Base-by-base conservation (phyloP, 345 rosid genomes). In the Linum usitatissimum region DNA sequence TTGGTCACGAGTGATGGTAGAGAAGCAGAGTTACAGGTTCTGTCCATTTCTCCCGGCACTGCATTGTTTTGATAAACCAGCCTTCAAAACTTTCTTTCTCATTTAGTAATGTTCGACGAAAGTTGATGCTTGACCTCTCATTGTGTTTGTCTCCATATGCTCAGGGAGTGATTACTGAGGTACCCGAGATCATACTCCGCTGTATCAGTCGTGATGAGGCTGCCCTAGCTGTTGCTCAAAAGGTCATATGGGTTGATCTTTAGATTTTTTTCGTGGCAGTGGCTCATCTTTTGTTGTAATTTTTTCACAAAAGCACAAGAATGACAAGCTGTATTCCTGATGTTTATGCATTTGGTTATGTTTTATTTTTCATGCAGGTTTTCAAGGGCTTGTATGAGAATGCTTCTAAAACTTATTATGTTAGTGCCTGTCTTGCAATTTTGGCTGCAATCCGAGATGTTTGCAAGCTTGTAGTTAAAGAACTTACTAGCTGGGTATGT, bases 401-500 rank as follows among this genome's bases (percentile, higher is more conserved):
- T 73, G 81, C 90, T 53, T 83, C 91, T 36, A 87, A 86, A 75
- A 82, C 59, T 60, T 85, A 82, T 67, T 92, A 81, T 67, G 83
- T 86, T 62, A 81, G 73, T 76, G 80, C 91, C 55, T 84, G 88
- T 78, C 86, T 93, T 57, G 92, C 87, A 56, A 86, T 93, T 70
- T 81, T 93, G 65, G 88, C 83, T 61, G 91, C 92, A 57, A 79
- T 93, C 73, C 91, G 96, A 70, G 99, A 90, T 79, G 90, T 93
- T 61, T 87, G 92, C 85, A 90, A 87, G 86, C 90, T 82, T 63
- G 94, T 88, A 21, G 90, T 87, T 40, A 93, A 87, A 75, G 92
- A 90, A 82, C 97, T 93, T 68, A 93, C 99, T 40, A 86, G 94
- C 67, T 90, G 97, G 99, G 99, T 93, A 93, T 71, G 92, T 28